phyloP scores from a whole-genome alignment of 176 grass and related monocot species.

The Phoenix roebelenii region DNA sequence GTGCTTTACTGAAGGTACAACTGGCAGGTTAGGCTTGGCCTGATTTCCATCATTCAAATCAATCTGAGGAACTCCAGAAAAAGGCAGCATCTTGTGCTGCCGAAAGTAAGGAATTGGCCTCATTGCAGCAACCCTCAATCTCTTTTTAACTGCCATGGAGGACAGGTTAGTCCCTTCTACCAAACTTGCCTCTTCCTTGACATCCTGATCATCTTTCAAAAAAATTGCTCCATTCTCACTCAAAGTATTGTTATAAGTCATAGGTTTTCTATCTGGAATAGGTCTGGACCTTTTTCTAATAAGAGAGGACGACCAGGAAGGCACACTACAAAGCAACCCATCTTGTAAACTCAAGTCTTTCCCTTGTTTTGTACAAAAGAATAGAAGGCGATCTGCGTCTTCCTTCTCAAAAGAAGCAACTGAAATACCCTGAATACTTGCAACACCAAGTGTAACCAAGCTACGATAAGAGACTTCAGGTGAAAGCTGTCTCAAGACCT shows the following conservation, averaged over 20 bases:
- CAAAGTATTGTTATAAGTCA: neutral
- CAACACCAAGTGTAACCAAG: slow-evolving; percentile 60
- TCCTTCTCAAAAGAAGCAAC: slow-evolving; percentile 56
- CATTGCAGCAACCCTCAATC: slow-evolving; percentile 39
- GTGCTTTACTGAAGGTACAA: slow-evolving; percentile 29
- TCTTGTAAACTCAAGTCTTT: slow-evolving; percentile 24
- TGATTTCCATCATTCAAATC: slow-evolving; percentile 26
- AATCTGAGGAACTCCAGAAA: slow-evolving; percentile 16
- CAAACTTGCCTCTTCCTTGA: too few relatives aligned
- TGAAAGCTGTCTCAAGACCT: slow-evolving; percentile 63
- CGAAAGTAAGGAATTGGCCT: slow-evolving; percentile 44
- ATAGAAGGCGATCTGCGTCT: slow-evolving; percentile 53
- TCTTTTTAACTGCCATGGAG: slow-evolving; percentile 4
- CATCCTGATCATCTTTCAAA: too few relatives aligned
- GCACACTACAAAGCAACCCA: slow-evolving; percentile 4
- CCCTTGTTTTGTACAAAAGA: slow-evolving; percentile 41
- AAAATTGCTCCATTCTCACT: slow-evolving; percentile 11
- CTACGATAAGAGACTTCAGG: slow-evolving; percentile 45
- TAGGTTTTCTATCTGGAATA: slow-evolving; percentile 16
- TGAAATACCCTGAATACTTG: slow-evolving; percentile 52
- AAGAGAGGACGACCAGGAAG: slow-evolving; percentile 37
- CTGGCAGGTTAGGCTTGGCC: slow-evolving; percentile 17
- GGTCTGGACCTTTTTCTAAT: slow-evolving; percentile 24
- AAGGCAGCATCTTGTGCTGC: slow-evolving; percentile 35
- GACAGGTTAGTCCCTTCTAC: too few relatives aligned